A percentile compares a stretch with the other conserved stretches of the same genome.
These are phyloP conservation scores for Cladosporium colombiae DNA, from an alignment of 2,329 filamentous ascomycete genomes.

Conservation along the genomic window DNA sequence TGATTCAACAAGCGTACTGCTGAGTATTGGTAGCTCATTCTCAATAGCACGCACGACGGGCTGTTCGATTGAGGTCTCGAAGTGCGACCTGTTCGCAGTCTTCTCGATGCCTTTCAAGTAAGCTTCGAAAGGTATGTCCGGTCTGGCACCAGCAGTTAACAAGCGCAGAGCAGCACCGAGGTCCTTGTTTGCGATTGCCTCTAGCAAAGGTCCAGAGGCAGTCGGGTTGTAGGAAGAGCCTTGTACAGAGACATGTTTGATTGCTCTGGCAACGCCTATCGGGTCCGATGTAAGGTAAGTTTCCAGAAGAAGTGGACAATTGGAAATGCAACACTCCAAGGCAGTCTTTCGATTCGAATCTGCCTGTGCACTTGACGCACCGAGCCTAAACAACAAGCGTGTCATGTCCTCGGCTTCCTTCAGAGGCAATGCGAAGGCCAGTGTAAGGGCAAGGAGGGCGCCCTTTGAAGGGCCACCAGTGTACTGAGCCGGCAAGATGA, in stretches of 20 bases:
- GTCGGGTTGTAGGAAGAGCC: conserved; percentile 38
- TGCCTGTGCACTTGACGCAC: conserved; percentile 72
- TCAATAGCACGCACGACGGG: conserved; percentile 65
- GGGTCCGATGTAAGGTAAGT: conserved; percentile 56
- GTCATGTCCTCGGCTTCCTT: conserved; percentile 67
- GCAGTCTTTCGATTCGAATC: conserved; percentile 65
- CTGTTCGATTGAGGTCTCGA: conserved; percentile 56
- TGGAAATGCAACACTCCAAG: conserved; percentile 64
- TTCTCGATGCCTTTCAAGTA: conserved; percentile 67
- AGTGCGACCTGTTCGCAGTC: conserved; percentile 59
- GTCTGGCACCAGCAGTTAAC: conserved; percentile 62
- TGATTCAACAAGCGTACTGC: conserved; percentile 56
- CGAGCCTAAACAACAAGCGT: conserved; percentile 64
- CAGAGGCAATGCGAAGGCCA: conserved; percentile 65
- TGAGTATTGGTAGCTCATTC: conserved; percentile 54
- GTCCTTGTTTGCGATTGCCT: conserved; percentile 59
- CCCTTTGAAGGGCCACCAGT: conserved; percentile 30
- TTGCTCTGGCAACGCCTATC: conserved; percentile 60
- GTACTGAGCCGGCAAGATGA: conserved; percentile 62
- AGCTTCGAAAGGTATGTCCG: conserved; percentile 61
- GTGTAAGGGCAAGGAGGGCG: conserved; percentile 68
- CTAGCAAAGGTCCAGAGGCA: conserved; percentile 56
- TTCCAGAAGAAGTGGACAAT: conserved; percentile 50
- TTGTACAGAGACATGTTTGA: conserved; percentile 63
- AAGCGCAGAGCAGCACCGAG: conserved; percentile 58